Evolutionary conservation across 805 yeast species (phyloP), one percentile per base, ranked within the genome.

Genomic region (Nakazawaea laoshanensis): DNA sequence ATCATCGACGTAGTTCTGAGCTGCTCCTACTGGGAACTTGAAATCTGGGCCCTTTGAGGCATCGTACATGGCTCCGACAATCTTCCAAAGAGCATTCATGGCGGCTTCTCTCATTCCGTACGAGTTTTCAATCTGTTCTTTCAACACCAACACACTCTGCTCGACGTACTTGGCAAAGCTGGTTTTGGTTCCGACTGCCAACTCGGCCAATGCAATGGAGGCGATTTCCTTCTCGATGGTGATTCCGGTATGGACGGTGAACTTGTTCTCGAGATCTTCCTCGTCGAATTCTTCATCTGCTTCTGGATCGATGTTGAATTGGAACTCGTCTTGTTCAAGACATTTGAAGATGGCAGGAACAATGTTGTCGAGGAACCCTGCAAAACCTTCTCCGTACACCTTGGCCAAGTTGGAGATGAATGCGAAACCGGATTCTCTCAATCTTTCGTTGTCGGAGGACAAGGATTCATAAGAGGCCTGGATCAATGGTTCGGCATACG

Each of bases 201-300:
- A 72, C 53, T 92, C 97, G 31, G 84, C 74, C 45, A 87, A 61
- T 6, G 95, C 92, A 49, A 86, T 85, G 29, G 88, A 71, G n/a
- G 95, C 95, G 44, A 86, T 84, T 62, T 88, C 96, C 61, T 89
- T 89, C 63, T 89, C 98, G 47, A 84, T 80, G 44, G 96, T 85
- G 48, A 92, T 75, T 65, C 95, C 96, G 32, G 95, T 82, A 70
- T 87, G 88, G 42, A 92, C 87, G 46, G 84, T 80, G 58, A 85
- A 65, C 41, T 81, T 80, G 48, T 80, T 80, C 40, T 70, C 77
- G 37, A 74, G 53, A 32, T 76, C 84, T 37, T 74, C 85, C 30
- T 69, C 77, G 27, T 59, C 72, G 36, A 66, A 72, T 21, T 65
- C 79, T 31, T 61, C 73, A 25, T 61, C 70, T 7, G 50, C 67